Base-by-base conservation (phyloP, 768 basidiomycete species). In the Leccinum obscurum region DNA sequence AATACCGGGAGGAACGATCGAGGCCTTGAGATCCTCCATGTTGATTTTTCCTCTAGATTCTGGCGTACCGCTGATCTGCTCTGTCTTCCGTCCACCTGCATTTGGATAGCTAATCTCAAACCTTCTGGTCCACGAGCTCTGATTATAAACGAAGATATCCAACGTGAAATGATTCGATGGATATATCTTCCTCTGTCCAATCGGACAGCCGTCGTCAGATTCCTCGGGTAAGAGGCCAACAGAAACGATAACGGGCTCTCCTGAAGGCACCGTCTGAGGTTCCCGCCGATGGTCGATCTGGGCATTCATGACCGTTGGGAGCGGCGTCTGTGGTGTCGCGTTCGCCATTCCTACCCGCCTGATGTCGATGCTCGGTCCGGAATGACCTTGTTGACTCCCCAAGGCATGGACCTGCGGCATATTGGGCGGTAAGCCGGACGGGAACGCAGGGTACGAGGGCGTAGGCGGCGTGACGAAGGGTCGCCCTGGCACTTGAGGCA, bases 141-240 rank as follows among this genome's bases (percentile, higher is more conserved):
- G 88, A 67, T 94, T 95, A 66, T 88, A 93, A 57, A 94, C 90
- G 66, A 95, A 94, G 3, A 94, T 87, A 62, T 95, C 92, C 66
- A 95, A 73, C 54, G 86, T 87, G 70, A 95, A 95, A 54, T 81
- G 77, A 65, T 91, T 86, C 28, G 89, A 77, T 17, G 90, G 89
- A 63, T 85, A 88, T 68, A 94, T 85, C 75, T 78, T 84, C 62
- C 75, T 80, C 52, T 69, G 70, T 54, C 65, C 66, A 22, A 62
- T 34, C 30, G 35, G 30, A 39, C 44, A 32, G 55, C 60, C 10
- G 34, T 62, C 58, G 37, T 64, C 60, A 52, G 66, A 64, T 11
- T 67, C 67, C 1, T 69, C 59, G 10, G 71, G 72, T 22, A 78
- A 69, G 30, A 83, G 70, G 15, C 88, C 88, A 11, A 90, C 85